phyloP scores from a whole-genome alignment of 2,329 filamentous ascomycete genomes.

The Botrytis medusae region DNA sequence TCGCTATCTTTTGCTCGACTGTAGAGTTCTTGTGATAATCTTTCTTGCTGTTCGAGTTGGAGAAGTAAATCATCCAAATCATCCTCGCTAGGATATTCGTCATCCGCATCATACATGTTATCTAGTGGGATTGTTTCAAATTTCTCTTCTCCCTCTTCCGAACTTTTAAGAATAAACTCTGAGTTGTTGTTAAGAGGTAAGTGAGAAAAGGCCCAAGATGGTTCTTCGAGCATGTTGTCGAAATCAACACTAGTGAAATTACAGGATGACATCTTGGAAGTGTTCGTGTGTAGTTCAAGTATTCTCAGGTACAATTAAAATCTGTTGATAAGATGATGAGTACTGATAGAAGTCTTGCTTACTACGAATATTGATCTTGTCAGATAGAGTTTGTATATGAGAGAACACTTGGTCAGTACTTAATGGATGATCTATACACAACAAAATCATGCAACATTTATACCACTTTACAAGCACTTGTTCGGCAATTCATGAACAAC shows the following conservation, averaged over 20 bases:
- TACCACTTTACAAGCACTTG: neutral
- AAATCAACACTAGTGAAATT: neutral
- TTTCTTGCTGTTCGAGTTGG: neutral
- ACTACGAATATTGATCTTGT: neutral
- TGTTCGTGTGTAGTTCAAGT: neutral
- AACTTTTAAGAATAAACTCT: neutral
- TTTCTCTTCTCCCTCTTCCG: neutral
- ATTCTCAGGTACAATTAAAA: neutral
- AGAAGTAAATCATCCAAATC: neutral
- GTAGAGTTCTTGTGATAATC: neutral
- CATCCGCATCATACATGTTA: slow-evolving; percentile 1
- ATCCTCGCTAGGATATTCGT: neutral
- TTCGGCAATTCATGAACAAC: neutral
- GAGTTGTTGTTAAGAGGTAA: neutral
- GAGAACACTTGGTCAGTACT: neutral
- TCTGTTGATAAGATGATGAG: neutral
- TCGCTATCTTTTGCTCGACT: slow-evolving; percentile 15
- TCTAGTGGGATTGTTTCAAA: neutral
- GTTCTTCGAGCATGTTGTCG: neutral
- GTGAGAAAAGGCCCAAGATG: neutral
- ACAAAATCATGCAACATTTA: neutral
- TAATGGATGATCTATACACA: neutral
- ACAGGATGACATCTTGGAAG: neutral
- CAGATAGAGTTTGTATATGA: neutral
- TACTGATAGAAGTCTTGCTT: slow-evolving; percentile 1